These are phyloP conservation scores for Ampelocalamus luodianensis DNA, from an alignment of 176 grass and related monocot species.

Conservation along the genomic window DNA sequence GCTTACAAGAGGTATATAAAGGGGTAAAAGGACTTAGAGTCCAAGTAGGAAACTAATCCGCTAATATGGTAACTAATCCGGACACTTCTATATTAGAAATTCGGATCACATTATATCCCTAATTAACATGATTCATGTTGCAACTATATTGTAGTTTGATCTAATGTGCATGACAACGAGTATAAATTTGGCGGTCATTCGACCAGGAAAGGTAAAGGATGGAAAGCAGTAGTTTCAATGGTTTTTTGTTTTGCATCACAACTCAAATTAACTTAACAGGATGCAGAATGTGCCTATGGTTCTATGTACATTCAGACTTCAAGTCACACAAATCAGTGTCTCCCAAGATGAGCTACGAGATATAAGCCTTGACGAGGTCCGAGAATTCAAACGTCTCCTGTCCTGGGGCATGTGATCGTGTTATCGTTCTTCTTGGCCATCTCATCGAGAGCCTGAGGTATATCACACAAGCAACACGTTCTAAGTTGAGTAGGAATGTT, in stretches of 20 bases:
- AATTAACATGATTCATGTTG: too few relatives aligned
- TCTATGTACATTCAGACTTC: conserved; percentile 56
- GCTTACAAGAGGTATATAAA: too few relatives aligned
- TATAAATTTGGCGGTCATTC: neutral
- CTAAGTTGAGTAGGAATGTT: too few relatives aligned
- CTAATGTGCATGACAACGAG: neutral
- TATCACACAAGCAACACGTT: too few relatives aligned
- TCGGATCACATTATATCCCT: too few relatives aligned
- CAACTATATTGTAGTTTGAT: too few relatives aligned
- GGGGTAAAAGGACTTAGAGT: too few relatives aligned
- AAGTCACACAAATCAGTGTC: neutral
- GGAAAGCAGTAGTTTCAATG: neutral
- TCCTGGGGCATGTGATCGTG: conserved; percentile 87
- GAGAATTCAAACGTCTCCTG: conserved; percentile 59
- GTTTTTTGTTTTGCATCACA: conserved; percentile 32
- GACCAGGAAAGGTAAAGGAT: neutral
- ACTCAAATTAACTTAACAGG: conserved; percentile 41
- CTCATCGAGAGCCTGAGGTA: conserved; percentile 82
- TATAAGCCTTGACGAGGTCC: conserved; percentile 83
- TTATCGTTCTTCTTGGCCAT: conserved; percentile 86
- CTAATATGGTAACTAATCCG: too few relatives aligned
- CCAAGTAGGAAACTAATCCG: too few relatives aligned
- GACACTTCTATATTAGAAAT: too few relatives aligned
- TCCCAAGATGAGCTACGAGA: conserved; percentile 48
- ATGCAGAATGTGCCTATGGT: conserved; percentile 19